Conservation (phyloP, 2,329 filamentous ascomycete genomes). For the Escovopsis sp. region DNA sequence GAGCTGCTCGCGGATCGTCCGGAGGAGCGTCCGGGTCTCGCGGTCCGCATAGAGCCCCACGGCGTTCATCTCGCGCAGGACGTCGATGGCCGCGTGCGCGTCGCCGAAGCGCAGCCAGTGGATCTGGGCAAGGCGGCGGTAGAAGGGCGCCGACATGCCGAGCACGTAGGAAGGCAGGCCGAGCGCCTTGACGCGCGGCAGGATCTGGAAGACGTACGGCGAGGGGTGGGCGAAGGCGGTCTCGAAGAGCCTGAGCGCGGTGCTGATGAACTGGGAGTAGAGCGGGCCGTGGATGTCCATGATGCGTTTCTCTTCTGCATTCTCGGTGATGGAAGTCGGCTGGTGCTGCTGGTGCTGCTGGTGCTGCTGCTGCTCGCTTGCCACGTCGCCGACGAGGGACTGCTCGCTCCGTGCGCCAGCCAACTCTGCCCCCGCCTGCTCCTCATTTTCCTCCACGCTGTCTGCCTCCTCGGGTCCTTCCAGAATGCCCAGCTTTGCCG, state of each 20-base stretch:
- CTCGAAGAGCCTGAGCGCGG: conserved; percentile 41
- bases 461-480: conserved; percentile 6
- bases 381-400: conserved; percentile 2
- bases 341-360: no score
- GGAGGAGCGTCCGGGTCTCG: conserved; percentile 13
- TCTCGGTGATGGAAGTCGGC: conserved; percentile 1
- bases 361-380: neutral
- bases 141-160: conserved; percentile 53
- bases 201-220: conserved; percentile 40
- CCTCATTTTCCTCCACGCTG: conserved; percentile 1
- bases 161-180: conserved; percentile 57
- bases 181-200: conserved; percentile 52
- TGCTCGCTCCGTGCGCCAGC: conserved; percentile 5
- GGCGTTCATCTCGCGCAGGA: conserved; percentile 51
- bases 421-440: conserved; percentile 6
- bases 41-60: conserved; percentile 43
- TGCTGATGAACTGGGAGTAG: conserved; percentile 45
- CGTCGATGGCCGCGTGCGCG: conserved; percentile 33
- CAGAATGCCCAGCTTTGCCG: conserved; percentile 38
- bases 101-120: conserved; percentile 48
- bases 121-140: conserved; percentile 48
- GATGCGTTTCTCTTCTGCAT: conserved; percentile 18
- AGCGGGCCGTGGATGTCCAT: conserved; percentile 47
- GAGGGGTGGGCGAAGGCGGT: conserved; percentile 42
- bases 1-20: conserved; percentile 17